Evolutionary conservation across 768 basidiomycete genomes (phyloP).

Genomic region (Kwoniella botswanensis): DNA sequence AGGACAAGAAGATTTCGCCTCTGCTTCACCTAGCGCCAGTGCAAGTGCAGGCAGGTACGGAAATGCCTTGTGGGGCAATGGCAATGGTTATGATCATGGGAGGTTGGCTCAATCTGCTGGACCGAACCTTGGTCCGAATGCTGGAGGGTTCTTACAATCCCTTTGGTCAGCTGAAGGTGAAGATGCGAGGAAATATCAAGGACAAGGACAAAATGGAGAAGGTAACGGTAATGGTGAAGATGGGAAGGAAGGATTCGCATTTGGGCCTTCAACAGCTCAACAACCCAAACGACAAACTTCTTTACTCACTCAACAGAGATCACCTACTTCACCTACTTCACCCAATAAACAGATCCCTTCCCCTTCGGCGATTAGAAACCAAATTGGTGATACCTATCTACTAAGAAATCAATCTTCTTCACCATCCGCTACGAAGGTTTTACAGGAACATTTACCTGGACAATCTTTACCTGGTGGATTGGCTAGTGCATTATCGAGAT

Average conservation of each 20-base stretch:
- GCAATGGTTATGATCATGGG: slow-evolving; percentile 14
- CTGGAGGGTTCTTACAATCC: slow-evolving; percentile 44
- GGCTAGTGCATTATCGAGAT: slow-evolving; percentile 85
- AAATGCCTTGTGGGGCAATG: slow-evolving; percentile 5
- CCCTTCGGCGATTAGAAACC: slow-evolving; percentile 24
- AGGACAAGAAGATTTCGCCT: slow-evolving; percentile 31
- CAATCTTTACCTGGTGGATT: slow-evolving; percentile 90
- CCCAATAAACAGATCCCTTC: slow-evolving; percentile 24
- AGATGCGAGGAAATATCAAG: slow-evolving; percentile 35
- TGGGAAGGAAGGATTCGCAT: slow-evolving; percentile 23
- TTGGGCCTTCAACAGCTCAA: slow-evolving; percentile 34
- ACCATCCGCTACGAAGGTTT: slow-evolving; percentile 71
- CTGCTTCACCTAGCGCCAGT: slow-evolving; percentile 4
- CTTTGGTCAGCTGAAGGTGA: slow-evolving; percentile 72
- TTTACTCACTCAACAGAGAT: slow-evolving; percentile 40
- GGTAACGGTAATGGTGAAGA: slow-evolving; percentile 2
- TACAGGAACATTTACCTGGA: slow-evolving; percentile 86
- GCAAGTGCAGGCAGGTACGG: not conserved
- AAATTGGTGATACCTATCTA: not conserved
- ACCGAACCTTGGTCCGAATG: slow-evolving; percentile 45
- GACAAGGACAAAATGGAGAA: slow-evolving; percentile 1
- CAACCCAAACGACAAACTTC: slow-evolving; percentile 29
- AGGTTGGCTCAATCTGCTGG: slow-evolving; percentile 56
- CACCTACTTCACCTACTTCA: slow-evolving; percentile 25
- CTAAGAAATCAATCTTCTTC: slow-evolving; percentile 42